phyloP scores from a whole-genome alignment of 1,139 yeast species.

The Eremothecium cymbalariae region DNA sequence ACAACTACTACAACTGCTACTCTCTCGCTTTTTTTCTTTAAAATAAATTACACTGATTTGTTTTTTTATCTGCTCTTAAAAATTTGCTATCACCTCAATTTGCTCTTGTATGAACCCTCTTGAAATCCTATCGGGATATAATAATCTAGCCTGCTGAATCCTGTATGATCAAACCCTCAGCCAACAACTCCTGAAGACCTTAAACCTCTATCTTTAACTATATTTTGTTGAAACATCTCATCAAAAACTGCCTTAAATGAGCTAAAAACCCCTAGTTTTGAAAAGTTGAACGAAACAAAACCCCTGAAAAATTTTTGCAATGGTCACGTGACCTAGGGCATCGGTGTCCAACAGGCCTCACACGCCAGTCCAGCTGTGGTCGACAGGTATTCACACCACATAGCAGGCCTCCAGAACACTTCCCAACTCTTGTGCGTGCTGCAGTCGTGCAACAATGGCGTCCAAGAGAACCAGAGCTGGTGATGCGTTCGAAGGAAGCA shows the following conservation, averaged over 20 bases:
- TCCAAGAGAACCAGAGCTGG: conserved; percentile 1
- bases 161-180: not conserved
- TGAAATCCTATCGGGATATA: not conserved
- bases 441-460: conserved; percentile 3
- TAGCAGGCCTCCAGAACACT: no score
- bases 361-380: no score
- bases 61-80: no score
- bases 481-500: not conserved
- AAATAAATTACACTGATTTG: no score
- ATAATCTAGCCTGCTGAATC: not conserved
- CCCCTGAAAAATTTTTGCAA: conserved; percentile 6
- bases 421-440: no score
- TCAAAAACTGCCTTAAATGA: not conserved
- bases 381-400: no score
- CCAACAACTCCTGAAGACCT: not conserved
- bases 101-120: no score
- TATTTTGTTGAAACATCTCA: not conserved
- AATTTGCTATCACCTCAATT: no score
- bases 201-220: not conserved
- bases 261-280: conserved; percentile 3
- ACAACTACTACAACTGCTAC: no score
- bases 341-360: no score
- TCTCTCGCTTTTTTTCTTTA: no score
- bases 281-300: conserved; percentile 1
- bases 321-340: no score